phyloP scores from a whole-genome alignment of 1,284 basidiomycete genomes.

The Prillingera fragicola region DNA sequence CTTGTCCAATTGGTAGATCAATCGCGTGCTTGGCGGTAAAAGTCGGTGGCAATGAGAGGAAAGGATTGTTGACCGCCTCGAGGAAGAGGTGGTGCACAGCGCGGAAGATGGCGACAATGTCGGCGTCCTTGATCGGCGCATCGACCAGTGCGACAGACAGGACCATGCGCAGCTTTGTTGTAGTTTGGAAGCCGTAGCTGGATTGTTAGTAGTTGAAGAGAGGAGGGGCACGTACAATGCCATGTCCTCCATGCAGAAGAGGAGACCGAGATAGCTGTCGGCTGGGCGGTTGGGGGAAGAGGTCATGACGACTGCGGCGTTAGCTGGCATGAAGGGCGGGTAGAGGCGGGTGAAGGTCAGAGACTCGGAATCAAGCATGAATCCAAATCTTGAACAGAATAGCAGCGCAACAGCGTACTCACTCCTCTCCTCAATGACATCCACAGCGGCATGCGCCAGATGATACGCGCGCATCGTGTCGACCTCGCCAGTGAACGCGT shows the following conservation, averaged over 20 bases:
- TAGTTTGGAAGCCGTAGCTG: constrained; percentile 48
- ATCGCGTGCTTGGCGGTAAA: constrained; percentile 23
- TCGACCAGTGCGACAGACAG: constrained; percentile 46
- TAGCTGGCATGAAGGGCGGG: neutral
- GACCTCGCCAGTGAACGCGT: constrained; percentile 39
- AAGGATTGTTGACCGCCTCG: constrained; percentile 38
- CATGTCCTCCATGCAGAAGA: constrained; percentile 49
- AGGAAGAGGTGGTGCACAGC: constrained; percentile 45
- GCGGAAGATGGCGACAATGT: constrained; percentile 46
- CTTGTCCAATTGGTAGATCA: neutral
- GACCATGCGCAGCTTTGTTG: constrained; percentile 43
- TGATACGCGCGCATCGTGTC: constrained; percentile 47
- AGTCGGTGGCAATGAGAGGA: constrained; percentile 31
- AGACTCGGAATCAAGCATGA: too few relatives aligned
- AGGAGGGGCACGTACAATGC: constrained; percentile 31
- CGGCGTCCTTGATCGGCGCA: constrained; percentile 47
- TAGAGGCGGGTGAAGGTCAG: too few relatives aligned
- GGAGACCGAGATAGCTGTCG: constrained; percentile 44
- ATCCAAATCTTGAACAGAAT: too few relatives aligned
- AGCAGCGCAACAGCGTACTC: too few relatives aligned
- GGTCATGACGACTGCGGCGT: constrained; percentile 39
- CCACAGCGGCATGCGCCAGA: constrained; percentile 45
- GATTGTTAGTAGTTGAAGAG: neutral
- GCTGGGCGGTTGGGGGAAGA: constrained; percentile 40
- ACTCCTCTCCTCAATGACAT: constrained; percentile 48